Evolutionary conservation across 2,329 filamentous ascomycete species (phyloP).

Genomic region (Dendrostoma leiphaemia): DNA sequence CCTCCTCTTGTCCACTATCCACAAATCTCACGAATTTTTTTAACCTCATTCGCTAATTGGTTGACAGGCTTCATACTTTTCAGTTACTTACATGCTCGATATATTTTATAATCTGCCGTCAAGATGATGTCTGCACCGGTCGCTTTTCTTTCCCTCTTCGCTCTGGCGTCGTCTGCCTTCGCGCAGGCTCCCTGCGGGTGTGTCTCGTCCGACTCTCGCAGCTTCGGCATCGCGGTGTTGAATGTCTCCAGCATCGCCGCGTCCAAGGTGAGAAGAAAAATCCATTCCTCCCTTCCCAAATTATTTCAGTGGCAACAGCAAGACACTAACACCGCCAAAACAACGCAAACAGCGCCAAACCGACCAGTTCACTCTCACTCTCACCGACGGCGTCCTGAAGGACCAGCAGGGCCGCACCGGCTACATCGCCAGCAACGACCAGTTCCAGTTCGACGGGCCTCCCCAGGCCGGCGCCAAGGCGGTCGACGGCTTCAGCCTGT

Average conservation of each 20-base stretch:
- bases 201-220: background rate
- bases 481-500: conserved; percentile 72
- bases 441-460: conserved; percentile 75
- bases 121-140: too few relatives aligned
- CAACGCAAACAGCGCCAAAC: background rate
- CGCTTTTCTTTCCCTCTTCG: background rate
- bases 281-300: too few relatives aligned
- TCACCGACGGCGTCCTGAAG: conserved; percentile 62
- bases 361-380: conserved; percentile 21
- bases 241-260: background rate
- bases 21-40: too few relatives aligned
- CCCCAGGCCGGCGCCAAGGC: conserved; percentile 70
- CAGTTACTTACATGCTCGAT: too few relatives aligned
- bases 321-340: too few relatives aligned
- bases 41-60: background rate
- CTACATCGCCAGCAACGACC: conserved; percentile 79
- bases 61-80: background rate
- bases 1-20: background rate
- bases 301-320: too few relatives aligned
- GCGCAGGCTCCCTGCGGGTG: background rate
- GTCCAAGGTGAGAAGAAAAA: background rate
- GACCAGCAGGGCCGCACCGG: conserved; percentile 68
- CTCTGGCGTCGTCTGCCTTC: background rate
- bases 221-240: background rate
- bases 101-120: background rate